Base-by-base conservation (phyloP, 1,139 yeast genomes). In the Yamadazyma jaroonii region DNA sequence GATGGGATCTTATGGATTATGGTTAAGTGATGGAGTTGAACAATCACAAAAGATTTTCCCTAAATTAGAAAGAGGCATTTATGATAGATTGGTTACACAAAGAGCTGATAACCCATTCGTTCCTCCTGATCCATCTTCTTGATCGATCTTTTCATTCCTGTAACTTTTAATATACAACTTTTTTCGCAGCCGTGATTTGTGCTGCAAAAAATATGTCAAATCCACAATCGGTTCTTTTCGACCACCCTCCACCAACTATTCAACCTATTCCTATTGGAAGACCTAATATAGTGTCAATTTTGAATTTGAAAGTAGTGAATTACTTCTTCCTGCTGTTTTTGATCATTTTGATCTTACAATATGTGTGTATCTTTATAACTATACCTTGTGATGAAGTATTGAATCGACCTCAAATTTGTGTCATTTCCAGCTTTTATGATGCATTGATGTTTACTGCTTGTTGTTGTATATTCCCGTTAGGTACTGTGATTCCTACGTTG, bases 1-100 rank as follows among this genome's bases (percentile, higher is more conserved):
- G 72, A 88, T 90, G 95, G 95, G 95, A 0, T 73, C 95, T 0
- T 77, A 80, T 63, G 87, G 94, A 0, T 72, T 88, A 5, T 92
- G 97, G 97, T 56, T 92, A 2, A 67, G 73, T 40, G 80, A 80
- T 35, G 97, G 97, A 3, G 96, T 89, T 2, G 68, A 71, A 37
- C 66, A 72, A 34, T 73, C 83, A 2, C 59, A 67, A 24, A 71
- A 75, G 40, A 33, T 69, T 10, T 71, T 79, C 31, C 81, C 83
- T 21, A 61, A 59, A 24, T 38, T 76, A n/a, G 87, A 81, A 52
- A 59, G 86, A 39, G 58, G 51, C 28, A 46, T 77, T 13, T 74
- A 73, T 46, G 37, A 48, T 3, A 49, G 50, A 31, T 53, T 71
- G 38, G 62, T 57, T 4, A 42, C 53, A 8, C 51, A 41, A 25